Percentiles rank a stretch among this genome's conserved stretches.
Conservation (phyloP, 805 yeast species). For the Ogataea chonburiensis region DNA sequence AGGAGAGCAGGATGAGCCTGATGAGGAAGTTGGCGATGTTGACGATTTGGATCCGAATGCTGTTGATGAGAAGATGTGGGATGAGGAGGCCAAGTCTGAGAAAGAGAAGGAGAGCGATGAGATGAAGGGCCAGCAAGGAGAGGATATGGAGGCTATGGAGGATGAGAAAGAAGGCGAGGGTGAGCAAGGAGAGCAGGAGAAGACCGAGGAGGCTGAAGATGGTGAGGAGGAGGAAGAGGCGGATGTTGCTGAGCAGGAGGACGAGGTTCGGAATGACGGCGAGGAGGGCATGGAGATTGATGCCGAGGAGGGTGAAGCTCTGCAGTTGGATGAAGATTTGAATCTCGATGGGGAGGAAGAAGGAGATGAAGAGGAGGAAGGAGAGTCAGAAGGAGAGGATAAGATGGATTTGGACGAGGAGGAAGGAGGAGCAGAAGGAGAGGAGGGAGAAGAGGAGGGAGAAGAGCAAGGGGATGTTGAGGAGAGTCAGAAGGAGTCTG, state of each 20-base stretch:
- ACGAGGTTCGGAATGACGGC: constrained; percentile 17
- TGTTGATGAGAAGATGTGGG: constrained; percentile 97
- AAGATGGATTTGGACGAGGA: constrained; percentile 29
- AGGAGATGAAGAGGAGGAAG: constrained; percentile 33
- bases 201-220: constrained; percentile 51
- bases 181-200: constrained; percentile 35
- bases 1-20: constrained; percentile 57
- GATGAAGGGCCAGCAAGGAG: constrained; percentile 55
- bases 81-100: constrained; percentile 75
- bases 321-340: constrained; percentile 21
- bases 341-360: constrained; percentile 30
- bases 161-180: constrained; percentile 37
- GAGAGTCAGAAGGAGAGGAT: constrained; percentile 21
- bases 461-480: constrained; percentile 69
- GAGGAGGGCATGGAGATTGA: constrained; percentile 32
- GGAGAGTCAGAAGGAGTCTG: constrained; percentile 48
- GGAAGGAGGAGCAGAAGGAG: constrained; percentile 33
- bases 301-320: constrained; percentile 27
- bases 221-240: constrained; percentile 63
- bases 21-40: constrained; percentile 85
- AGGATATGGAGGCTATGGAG: constrained; percentile 51
- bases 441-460: constrained; percentile 31
- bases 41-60: constrained; percentile 93
- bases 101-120: constrained; percentile 83
- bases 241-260: constrained; percentile 30